Base-by-base conservation (phyloP, 805 yeast genomes). In the Schwanniomyces vanrijiae region DNA sequence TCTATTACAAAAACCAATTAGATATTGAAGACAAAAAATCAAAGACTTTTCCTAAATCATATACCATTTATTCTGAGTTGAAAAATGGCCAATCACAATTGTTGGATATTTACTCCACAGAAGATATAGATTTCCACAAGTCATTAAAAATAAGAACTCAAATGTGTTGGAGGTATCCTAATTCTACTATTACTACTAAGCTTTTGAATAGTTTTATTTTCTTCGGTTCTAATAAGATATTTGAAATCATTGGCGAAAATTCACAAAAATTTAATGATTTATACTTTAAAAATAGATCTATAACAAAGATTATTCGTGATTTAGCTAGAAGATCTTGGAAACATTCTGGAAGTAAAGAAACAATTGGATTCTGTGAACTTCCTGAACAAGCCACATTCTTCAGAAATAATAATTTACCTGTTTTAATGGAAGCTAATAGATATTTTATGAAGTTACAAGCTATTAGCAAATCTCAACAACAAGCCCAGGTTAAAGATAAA, bases 291-390 rank as follows among this genome's bases (percentile, higher is more conserved):
- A 68, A 69, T 48, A 76, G 82, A 53, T 76, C 90, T 4, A 68
- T 83, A 31, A 77, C 78, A 19, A 87, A 87, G 59, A 75, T 91
- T 20, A 78, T 90, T 37, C 81, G 98, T 59, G 96, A 90, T 59
- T 68, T 92, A 48, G 95, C 96, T 3, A 81, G 98, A 65, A 81
- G 96, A 52, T 85, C 96, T 1, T 94, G 99, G 99, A 80, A 79
- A 56, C 96, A 90, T 61, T 74, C 86, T 0, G 56, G 60, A 5
- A 61, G 66, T 8, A 74, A 75, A 51, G 88, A 83, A 46, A 78
- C 84, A 0, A 78, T 94, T 14, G 86, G 86, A 3, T 72, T 92
- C 55, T 78, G 86, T 52, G 77, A 84, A 20, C 62, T 91, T 22
- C 96, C 97, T 3, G 72, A 77, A 24, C 80, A 83, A 49, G 81